Conservation (phyloP, 2,329 filamentous ascomycete genomes). For the Fusarium staphyleae region DNA sequence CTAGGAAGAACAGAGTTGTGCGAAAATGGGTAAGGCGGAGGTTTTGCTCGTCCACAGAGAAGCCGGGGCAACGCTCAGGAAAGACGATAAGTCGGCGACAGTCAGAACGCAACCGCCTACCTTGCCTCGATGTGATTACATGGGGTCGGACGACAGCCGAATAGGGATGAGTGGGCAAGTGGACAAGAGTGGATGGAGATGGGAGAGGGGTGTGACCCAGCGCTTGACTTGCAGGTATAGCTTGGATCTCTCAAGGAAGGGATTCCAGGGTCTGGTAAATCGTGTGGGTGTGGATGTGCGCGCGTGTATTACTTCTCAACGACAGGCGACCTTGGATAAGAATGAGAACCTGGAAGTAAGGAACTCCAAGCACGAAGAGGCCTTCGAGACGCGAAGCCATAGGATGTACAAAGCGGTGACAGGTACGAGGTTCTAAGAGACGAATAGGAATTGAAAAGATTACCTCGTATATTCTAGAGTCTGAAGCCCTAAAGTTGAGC, state of each 20-base stretch:
- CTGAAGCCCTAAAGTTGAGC: conserved; percentile 7
- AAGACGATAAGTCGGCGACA: conserved; percentile 32
- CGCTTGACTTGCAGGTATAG: conserved; percentile 45
- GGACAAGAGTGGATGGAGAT: conserved; percentile 36
- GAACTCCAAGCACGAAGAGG: conserved; percentile 22
- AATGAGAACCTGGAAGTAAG: conserved; percentile 9
- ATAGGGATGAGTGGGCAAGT: conserved; percentile 37
- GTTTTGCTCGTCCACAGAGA: conserved; percentile 38
- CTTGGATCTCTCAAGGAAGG: conserved; percentile 34
- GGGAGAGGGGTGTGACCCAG: conserved; percentile 44
- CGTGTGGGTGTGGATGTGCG: conserved; percentile 18
- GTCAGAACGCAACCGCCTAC: conserved; percentile 37
- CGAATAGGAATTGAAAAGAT: conserved; percentile 4
- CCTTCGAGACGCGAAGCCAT: conserved; percentile 17
- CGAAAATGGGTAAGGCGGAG: conserved; percentile 33
- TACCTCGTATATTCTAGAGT: conserved; percentile 15
- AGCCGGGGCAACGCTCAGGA: conserved; percentile 22
- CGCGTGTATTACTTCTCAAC: conserved; percentile 31
- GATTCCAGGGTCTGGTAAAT: conserved; percentile 30
- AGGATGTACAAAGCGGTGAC: not conserved
- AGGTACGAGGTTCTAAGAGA: not conserved
- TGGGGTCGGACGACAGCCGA: conserved; percentile 38
- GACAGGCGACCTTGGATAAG: conserved; percentile 26
- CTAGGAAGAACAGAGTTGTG: conserved; percentile 23
- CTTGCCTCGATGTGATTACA: conserved; percentile 37